Conservation (phyloP, 768 basidiomycete species). For the Clitopilus passeckerianus region DNA sequence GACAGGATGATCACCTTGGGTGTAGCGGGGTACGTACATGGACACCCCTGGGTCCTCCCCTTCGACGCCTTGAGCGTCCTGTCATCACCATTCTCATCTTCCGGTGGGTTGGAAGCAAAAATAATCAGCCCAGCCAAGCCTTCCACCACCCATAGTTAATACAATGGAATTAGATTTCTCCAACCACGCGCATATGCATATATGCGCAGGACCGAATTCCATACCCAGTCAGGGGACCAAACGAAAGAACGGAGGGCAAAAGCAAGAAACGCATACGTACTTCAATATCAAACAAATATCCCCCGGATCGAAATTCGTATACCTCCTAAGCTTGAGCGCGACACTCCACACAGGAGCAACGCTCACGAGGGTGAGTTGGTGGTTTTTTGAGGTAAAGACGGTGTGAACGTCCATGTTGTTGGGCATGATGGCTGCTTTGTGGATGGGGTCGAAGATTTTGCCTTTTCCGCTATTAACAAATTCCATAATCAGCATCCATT, state of each 20-base stretch:
- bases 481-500: too few species aligned
- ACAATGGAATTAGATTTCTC: too few species aligned
- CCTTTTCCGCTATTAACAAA: constrained; percentile 14
- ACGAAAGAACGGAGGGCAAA: not conserved
- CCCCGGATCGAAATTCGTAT: constrained; percentile 53
- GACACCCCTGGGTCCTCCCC: not conserved
- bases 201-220: too few species aligned
- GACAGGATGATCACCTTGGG: not conserved
- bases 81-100: not conserved
- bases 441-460: constrained; percentile 55
- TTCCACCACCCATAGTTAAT: not conserved
- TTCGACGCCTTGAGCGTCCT: not conserved
- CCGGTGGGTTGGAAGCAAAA: not conserved
- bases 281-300: constrained; percentile 69
- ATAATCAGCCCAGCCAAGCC: too few species aligned
- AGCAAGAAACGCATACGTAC: constrained; percentile 25
- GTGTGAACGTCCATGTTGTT: constrained; percentile 52
- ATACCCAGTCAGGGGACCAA: too few species aligned
- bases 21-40: too few species aligned
- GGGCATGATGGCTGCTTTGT: constrained; percentile 41
- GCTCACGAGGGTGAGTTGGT: constrained; percentile 45
- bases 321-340: constrained; percentile 68
- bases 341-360: constrained; percentile 72
- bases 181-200: too few species aligned
- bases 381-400: constrained; percentile 50